A percentile compares a stretch with the other conserved stretches of the same genome.
Evolutionary conservation across 1,139 yeast genomes (phyloP).

Genomic region (Debaryomyces nepalensis): DNA sequence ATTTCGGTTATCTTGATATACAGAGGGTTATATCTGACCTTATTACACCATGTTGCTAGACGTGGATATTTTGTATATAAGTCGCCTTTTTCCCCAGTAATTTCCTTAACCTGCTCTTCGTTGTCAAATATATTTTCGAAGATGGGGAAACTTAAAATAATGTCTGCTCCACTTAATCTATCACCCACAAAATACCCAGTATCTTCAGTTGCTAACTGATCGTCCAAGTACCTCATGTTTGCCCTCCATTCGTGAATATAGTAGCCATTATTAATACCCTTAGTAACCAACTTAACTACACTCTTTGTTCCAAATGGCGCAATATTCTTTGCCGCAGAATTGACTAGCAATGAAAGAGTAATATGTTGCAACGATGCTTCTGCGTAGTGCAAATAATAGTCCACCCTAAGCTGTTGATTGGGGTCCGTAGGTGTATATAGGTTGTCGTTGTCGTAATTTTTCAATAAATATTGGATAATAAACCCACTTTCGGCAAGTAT

Average conservation of each 20-base stretch:
- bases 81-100: slow-evolving; percentile 40
- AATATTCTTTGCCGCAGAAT: slow-evolving; percentile 39
- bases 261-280: slow-evolving; percentile 47
- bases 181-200: slow-evolving; percentile 60
- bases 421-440: slow-evolving; percentile 36
- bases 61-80: slow-evolving; percentile 36
- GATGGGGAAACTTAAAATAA: slow-evolving; percentile 53
- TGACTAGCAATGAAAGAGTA: slow-evolving; percentile 45
- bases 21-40: slow-evolving; percentile 35
- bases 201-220: slow-evolving; percentile 40
- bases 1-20: slow-evolving; percentile 31
- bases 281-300: slow-evolving; percentile 44
- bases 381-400: slow-evolving; percentile 56
- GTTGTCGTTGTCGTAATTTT: slow-evolving; percentile 42
- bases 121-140: slow-evolving; percentile 49
- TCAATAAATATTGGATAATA: slow-evolving; percentile 49
- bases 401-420: slow-evolving; percentile 44
- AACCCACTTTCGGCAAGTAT: slow-evolving; percentile 53
- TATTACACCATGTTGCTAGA: slow-evolving; percentile 44
- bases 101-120: slow-evolving; percentile 39
- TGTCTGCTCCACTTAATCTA: slow-evolving; percentile 62
- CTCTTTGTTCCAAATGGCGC: slow-evolving; percentile 55
- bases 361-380: slow-evolving; percentile 63
- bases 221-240: slow-evolving; percentile 48
- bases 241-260: slow-evolving; percentile 47